phyloP scores from a whole-genome alignment of 768 basidiomycete genomes.

The Gloeopeniophorella convolvens region DNA sequence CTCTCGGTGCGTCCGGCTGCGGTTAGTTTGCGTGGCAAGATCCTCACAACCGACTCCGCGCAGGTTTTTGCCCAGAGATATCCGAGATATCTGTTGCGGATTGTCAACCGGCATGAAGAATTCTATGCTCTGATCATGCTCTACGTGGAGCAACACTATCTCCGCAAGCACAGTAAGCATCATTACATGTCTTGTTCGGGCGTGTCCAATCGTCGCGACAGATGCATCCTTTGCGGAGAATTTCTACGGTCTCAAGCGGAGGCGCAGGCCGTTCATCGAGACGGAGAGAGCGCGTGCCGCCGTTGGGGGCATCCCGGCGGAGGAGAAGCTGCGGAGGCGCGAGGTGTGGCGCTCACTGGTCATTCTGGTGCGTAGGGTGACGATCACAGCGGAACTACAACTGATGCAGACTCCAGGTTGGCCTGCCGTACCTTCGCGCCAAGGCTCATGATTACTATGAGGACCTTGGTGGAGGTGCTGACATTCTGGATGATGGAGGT shows the following conservation, averaged over 20 bases:
- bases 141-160: slow-evolving; percentile 85
- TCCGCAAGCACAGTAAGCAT: slow-evolving; percentile 72
- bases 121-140: slow-evolving; percentile 88
- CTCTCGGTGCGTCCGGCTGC: slow-evolving; percentile 56
- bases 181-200: background rate
- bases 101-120: slow-evolving; percentile 95
- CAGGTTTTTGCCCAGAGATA: slow-evolving; percentile 94
- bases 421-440: slow-evolving; percentile 82
- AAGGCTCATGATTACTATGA: slow-evolving; percentile 91
- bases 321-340: slow-evolving; percentile 55
- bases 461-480: slow-evolving; percentile 78
- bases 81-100: slow-evolving; percentile 83
- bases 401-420: slow-evolving; percentile 47
- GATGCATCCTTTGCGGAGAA: slow-evolving; percentile 94
- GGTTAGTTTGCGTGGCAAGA: background rate
- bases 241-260: slow-evolving; percentile 88
- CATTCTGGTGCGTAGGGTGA: slow-evolving; percentile 70
- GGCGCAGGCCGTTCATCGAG: slow-evolving; percentile 64
- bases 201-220: slow-evolving; percentile 28
- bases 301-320: slow-evolving; percentile 54
- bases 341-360: slow-evolving; percentile 76
- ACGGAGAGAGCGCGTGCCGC: slow-evolving; percentile 62
- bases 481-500: slow-evolving; percentile 46
- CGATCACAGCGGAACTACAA: background rate
- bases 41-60: background rate